Evolutionary conservation across 768 basidiomycete species (phyloP).

Genomic region (Calocybe cyanea): DNA sequence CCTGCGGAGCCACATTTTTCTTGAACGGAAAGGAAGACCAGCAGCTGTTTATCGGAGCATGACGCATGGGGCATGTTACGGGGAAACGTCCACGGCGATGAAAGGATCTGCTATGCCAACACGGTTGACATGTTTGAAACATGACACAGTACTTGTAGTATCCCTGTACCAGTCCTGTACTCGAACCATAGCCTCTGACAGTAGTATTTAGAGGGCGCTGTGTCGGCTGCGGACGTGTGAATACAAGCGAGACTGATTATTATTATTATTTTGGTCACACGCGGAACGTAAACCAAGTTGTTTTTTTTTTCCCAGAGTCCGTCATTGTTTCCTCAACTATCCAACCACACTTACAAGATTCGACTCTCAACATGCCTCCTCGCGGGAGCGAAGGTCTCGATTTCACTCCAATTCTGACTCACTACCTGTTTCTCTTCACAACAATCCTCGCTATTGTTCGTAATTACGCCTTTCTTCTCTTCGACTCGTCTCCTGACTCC

Average conservation of each 20-base stretch:
- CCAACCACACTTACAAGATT: conserved; percentile 4
- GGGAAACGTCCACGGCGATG: too few species aligned
- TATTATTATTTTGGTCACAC: conserved; percentile 12
- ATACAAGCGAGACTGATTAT: too few species aligned
- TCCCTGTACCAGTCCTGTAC: too few species aligned
- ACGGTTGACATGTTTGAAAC: too few species aligned
- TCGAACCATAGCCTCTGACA: too few species aligned
- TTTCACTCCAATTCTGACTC: conserved; percentile 85
- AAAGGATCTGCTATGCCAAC: too few species aligned
- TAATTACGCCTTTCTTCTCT: conserved; percentile 16
- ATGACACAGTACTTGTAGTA: too few species aligned
- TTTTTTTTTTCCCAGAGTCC: too few species aligned
- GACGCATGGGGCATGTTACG: too few species aligned
- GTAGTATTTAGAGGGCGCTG: too few species aligned
- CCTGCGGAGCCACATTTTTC: not conserved
- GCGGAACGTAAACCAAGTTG: conserved; percentile 4
- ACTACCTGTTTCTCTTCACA: conserved; percentile 89
- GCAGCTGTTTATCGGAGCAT: too few species aligned
- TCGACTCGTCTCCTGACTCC: conserved; percentile 22
- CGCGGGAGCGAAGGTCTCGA: conserved; percentile 68
- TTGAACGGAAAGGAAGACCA: not conserved
- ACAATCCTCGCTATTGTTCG: conserved; percentile 76
- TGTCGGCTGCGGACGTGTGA: too few species aligned
- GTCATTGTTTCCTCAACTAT: conserved; percentile 1
- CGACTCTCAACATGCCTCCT: conserved; percentile 39